Conservation (phyloP, 306 rosid species). For the Medicago lupulina region DNA sequence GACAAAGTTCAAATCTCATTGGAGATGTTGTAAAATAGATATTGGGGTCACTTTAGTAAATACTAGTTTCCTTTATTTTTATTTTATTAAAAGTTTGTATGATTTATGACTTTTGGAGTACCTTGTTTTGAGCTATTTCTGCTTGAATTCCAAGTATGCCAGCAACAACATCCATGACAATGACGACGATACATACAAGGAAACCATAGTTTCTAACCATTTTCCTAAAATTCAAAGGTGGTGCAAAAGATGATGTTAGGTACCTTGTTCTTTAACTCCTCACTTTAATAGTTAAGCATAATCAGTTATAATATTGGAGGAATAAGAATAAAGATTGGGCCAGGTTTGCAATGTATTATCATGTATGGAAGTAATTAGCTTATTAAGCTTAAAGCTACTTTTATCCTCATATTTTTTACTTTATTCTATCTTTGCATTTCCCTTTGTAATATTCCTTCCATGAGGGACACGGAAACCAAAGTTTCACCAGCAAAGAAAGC, state of each 20-base stretch:
- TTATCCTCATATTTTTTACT: slow-evolving; percentile 45
- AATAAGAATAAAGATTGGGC: slow-evolving; percentile 59
- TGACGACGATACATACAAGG: slow-evolving; percentile 64
- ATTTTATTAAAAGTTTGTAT: not conserved
- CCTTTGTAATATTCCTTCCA: slow-evolving; percentile 67
- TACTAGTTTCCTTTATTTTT: no score
- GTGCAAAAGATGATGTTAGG: slow-evolving; percentile 25
- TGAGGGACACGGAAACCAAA: slow-evolving; percentile 62
- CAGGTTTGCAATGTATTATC: slow-evolving; percentile 42
- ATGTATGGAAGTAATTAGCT: slow-evolving; percentile 43
- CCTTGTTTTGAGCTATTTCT: slow-evolving; percentile 84
- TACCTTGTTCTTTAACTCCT: slow-evolving; percentile 43
- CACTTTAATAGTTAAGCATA: slow-evolving; percentile 26
- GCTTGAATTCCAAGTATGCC: slow-evolving; percentile 90
- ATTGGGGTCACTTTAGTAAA: not conserved
- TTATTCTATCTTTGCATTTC: slow-evolving; percentile 40
- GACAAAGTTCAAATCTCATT: not conserved
- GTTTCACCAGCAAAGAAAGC: slow-evolving; percentile 51
- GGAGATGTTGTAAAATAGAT: no score
- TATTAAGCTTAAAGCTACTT: slow-evolving; percentile 59
- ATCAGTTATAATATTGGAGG: slow-evolving; percentile 20
- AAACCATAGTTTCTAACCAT: slow-evolving; percentile 64
- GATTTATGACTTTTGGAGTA: slow-evolving; percentile 21
- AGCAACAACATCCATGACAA: slow-evolving; percentile 63
- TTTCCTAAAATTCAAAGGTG: slow-evolving; percentile 15